These are phyloP conservation scores for Fusarium dlaminii DNA, from an alignment of 2,329 filamentous ascomycete genomes.

Conservation along the genomic window DNA sequence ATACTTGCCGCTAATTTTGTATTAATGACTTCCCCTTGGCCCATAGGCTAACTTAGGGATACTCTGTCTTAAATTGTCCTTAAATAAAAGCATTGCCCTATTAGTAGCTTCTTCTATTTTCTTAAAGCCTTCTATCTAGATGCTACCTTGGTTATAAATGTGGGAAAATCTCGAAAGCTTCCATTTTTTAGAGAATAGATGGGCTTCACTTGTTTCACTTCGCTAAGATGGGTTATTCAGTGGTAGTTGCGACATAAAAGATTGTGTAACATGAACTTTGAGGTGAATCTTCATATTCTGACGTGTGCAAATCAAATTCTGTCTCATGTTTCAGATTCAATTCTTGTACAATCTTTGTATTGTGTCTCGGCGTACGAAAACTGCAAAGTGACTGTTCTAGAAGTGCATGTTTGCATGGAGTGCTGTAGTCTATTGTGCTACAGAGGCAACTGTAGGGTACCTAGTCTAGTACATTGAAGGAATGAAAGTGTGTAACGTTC, in stretches of 20 bases:
- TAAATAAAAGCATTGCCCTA: neutral
- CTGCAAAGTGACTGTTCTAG: neutral
- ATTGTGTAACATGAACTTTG: neutral
- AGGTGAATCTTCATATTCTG: neutral
- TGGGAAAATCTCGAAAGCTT: accelerated
- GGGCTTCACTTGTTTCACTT: neutral
- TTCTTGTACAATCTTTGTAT: neutral
- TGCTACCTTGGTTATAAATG: neutral
- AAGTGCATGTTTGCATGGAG: neutral
- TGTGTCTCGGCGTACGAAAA: neutral
- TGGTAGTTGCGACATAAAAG: accelerated
- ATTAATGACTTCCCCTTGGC: accelerated
- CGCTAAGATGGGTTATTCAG: accelerated
- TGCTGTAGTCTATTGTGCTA: neutral
- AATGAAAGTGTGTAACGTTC: neutral
- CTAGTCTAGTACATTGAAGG: neutral
- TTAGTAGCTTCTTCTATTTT: neutral
- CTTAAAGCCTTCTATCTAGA: too few relatives aligned
- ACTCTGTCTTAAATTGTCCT: too few relatives aligned
- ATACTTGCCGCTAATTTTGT: neutral
- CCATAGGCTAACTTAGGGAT: neutral
- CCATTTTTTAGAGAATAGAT: neutral
- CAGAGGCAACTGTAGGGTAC: neutral
- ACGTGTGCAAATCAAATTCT: neutral
- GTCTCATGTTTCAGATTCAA: neutral